These are phyloP conservation scores for Hyaloperonospora brassicae DNA, from an alignment of 352 stramenopile species.

Conservation along the genomic window DNA sequence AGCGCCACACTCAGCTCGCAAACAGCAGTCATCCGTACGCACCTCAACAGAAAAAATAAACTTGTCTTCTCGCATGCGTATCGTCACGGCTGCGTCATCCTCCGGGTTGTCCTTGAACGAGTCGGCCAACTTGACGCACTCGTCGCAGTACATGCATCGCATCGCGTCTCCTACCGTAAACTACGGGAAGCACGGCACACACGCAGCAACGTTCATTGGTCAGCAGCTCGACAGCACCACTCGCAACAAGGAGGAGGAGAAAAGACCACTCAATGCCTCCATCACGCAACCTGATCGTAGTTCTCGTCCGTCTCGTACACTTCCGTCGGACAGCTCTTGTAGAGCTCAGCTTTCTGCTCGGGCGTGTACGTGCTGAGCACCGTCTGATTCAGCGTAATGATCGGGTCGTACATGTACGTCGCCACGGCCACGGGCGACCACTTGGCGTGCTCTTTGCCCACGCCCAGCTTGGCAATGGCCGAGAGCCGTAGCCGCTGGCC, in stretches of 20 bases:
- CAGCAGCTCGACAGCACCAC: slow-evolving; percentile 1
- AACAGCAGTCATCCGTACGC: not conserved
- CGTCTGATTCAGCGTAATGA: slow-evolving; percentile 87
- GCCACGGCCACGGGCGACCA: slow-evolving; percentile 94
- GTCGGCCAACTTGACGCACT: slow-evolving; percentile 90
- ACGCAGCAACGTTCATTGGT: slow-evolving; percentile 1
- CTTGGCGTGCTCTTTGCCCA: slow-evolving; percentile 96
- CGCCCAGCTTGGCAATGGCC: slow-evolving; percentile 90
- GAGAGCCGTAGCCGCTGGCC: slow-evolving; percentile 93
- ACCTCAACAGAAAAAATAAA: slow-evolving; percentile 96
- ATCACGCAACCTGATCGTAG: slow-evolving; percentile 52
- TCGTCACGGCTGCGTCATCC: slow-evolving; percentile 89
- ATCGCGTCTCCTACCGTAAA: slow-evolving; percentile 59
- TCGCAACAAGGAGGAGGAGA: not conserved
- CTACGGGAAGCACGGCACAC: slow-evolving; percentile 15
- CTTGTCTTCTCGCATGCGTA: slow-evolving; percentile 86
- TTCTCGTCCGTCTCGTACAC: slow-evolving; percentile 92
- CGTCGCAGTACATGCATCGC: slow-evolving; percentile 92
- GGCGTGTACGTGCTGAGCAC: slow-evolving; percentile 89
- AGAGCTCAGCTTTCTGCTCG: slow-evolving; percentile 93
- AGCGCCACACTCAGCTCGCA: not conserved
- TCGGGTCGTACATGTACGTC: slow-evolving; percentile 90
- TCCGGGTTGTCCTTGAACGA: slow-evolving; percentile 92
- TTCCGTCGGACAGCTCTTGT: slow-evolving; percentile 91
- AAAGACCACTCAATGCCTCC: not conserved